phyloP scores from a whole-genome alignment of 129 eudicot species.

The Saussurea involucrata region DNA sequence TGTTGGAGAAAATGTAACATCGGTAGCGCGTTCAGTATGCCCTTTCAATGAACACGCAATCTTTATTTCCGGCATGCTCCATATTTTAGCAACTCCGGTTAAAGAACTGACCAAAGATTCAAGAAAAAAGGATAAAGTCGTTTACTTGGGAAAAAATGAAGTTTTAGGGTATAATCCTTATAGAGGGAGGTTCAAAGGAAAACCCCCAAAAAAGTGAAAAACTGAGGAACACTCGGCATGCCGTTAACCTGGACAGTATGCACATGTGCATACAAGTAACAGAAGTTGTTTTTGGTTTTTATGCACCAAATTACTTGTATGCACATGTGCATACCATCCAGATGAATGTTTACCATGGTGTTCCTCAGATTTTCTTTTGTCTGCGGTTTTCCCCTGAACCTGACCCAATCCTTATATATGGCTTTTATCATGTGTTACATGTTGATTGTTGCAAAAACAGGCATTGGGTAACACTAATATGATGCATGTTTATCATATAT shows the following conservation, averaged over 20 bases:
- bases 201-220: too few species aligned
- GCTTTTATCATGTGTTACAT: neutral
- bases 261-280: too few species aligned
- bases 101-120: conserved; percentile 41
- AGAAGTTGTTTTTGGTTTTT: too few species aligned
- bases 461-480: neutral
- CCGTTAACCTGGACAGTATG: too few species aligned
- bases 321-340: too few species aligned
- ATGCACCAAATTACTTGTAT: too few species aligned
- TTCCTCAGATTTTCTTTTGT: too few species aligned
- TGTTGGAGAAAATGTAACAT: conserved; percentile 78
- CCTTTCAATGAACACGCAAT: conserved; percentile 61
- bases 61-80: conserved; percentile 80
- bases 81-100: conserved; percentile 77
- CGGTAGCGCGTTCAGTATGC: conserved; percentile 90
- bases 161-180: neutral
- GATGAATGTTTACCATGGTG: too few species aligned
- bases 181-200: too few species aligned
- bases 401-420: too few species aligned
- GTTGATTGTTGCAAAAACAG: neutral
- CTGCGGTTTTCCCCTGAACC: too few species aligned
- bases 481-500: neutral
- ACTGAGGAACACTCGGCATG: too few species aligned
- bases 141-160: neutral
- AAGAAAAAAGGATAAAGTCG: neutral